Evolutionary conservation across 164 flowering plant species (phyloP), one percentile per base, ranked within the genome.

Genomic region (Macadamia integrifolia): DNA sequence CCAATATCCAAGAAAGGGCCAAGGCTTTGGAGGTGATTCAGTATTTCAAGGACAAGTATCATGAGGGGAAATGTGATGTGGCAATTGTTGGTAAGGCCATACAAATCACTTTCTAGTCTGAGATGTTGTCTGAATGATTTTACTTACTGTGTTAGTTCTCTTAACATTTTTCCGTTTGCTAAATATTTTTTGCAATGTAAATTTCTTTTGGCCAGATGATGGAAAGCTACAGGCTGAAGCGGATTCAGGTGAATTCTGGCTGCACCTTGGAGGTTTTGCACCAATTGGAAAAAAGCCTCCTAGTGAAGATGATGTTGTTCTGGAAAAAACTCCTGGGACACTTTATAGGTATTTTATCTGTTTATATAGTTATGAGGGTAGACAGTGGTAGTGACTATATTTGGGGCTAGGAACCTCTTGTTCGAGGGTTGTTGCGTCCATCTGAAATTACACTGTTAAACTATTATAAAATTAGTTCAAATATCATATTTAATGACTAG

Each of bases 231-330:
- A 76, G 56, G 84, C 98, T 46, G 99, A 95, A 82, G 83, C 94
- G 18, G 99, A 91, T 66, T 95, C 99, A 4, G 99, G 99, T 76
- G 97, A 87, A 76, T 95, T 95, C 73, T 95, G 99, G 99, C 89
- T 92, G 53, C 85, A 91, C 18, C 87, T 95, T 78, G 99, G 99
- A 75, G 99, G 99, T 70, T 95, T 91, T 88, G 99, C 99, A 67
- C 99, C 99, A 64, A 91, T 95, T 70, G 90, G 92, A 14, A 95
- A 85, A 77, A 95, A 95, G 77, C 84, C 79, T 71, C 71, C 78
- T 44, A 79, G 79, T 79, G 99, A 95, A 70, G 99, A 95, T 83
- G 99, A 95, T 71, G 62, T 86, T 74, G 65, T 81, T 68, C 82
- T 89, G n/a, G 99, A 89, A 77, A 74, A 74, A 14, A 89, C 90